A percentile compares a stretch with the other conserved stretches of the same genome.
Evolutionary conservation across 1,284 basidiomycete genomes (phyloP).

Genomic region (Tilletia indica): DNA sequence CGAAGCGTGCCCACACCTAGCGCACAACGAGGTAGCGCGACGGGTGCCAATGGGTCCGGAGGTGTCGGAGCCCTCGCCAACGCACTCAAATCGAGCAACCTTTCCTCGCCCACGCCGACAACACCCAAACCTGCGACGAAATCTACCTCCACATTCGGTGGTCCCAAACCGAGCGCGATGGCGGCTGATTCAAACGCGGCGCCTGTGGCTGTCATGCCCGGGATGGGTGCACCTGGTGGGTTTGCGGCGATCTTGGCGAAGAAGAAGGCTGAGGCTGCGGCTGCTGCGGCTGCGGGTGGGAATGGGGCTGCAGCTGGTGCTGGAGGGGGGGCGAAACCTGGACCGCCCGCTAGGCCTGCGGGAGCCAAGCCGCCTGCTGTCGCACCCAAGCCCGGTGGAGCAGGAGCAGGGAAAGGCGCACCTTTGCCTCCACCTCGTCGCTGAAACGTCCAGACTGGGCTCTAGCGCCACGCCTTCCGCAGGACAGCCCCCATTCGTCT

Average conservation of each 20-base stretch:
- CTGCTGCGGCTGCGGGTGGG: slow-evolving; percentile 11
- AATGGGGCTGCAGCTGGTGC: background rate
- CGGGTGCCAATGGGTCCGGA: background rate
- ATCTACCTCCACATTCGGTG: background rate
- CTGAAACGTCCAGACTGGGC: no score
- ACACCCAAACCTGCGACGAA: slow-evolving; percentile 53
- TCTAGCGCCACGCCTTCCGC: no score
- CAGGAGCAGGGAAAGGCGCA: background rate
- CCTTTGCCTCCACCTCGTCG: slow-evolving; percentile 11
- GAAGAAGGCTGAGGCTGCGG: slow-evolving; percentile 53
- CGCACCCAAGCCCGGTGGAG: slow-evolving; percentile 5
- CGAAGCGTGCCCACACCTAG: slow-evolving; percentile 52
- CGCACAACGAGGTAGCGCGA: slow-evolving; percentile 21
- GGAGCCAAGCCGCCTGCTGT: slow-evolving; percentile 15
- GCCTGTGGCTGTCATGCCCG: slow-evolving; percentile 57
- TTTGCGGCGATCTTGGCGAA: slow-evolving; percentile 58
- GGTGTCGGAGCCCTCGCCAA: slow-evolving; percentile 56
- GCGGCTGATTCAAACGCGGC: slow-evolving; percentile 53
- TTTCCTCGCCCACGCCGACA: slow-evolving; percentile 43
- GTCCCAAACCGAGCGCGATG: slow-evolving; percentile 31
- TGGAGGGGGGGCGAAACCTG: background rate
- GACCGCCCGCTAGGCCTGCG: background rate
- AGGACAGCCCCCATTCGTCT: no score
- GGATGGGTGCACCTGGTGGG: slow-evolving; percentile 56
- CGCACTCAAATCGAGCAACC: slow-evolving; percentile 59